Evolutionary conservation across 176 grass and related monocot genomes (phyloP), one percentile per base, ranked within the genome.

Genomic region (Oryza longistaminata): DNA sequence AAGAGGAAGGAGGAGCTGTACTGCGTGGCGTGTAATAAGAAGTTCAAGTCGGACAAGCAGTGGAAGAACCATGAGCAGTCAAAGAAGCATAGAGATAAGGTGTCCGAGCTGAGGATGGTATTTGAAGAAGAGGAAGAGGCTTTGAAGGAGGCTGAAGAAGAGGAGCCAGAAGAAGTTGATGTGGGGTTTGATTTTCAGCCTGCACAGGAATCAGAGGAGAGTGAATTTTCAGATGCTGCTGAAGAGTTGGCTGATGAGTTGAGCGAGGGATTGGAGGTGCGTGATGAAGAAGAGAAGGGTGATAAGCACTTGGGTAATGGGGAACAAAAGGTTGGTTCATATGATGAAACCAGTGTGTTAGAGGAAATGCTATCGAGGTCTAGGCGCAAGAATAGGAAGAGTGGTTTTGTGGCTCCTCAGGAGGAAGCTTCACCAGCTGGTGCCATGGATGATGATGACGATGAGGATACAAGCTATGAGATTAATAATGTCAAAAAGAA

Each of bases 11-110:
- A 95, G 78, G 93, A 95, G 66, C 79, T 98, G 1, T 98, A 98
- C 84, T 98, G 96, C 8, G 89, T 98, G 45, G 93, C 81, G 0
- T 98, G 96, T 39, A 98, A 90, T 86, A 98, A 98, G 80, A 98
- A 98, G 85, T 98, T 98, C 78, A 98, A 95, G 64, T 98, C 96
- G 0, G 91, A 98, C 37, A 98, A 95, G 75, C 96, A 98, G 80
- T 98, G 96, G 96, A 95, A 98, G 79, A 98, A 98, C 78, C 93
- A 98, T 2, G 96, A 98, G 87, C 96, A 98, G 66, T 98, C 96
- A 0, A 98, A 93, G 83, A 98, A 98, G 78, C 96, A 98, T 66
- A 90, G 72, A 73, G 96, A 98, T 74, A 98, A 98, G 81, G 82
- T 99, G 21, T 85, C 79, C 4, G 91, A 95, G 48, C 83, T 99